Conservation (phyloP, 345 rosid genomes). For the Moricandia moricandioides region DNA sequence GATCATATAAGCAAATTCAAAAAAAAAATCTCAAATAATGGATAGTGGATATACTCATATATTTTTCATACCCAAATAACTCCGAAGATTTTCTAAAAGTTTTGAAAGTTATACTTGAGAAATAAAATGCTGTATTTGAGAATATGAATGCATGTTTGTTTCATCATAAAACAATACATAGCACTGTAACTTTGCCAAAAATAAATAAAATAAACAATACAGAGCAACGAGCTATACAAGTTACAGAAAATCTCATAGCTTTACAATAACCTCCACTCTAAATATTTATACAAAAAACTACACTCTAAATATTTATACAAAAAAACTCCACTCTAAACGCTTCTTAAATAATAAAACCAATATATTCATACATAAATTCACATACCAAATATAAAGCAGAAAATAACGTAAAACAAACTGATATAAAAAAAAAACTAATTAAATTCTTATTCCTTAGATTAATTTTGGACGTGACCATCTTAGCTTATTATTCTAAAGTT, state of each 20-base stretch:
- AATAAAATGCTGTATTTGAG: too few relatives aligned
- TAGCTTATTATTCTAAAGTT: conserved; percentile 19
- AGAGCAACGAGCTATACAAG: not conserved
- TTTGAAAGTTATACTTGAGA: too few relatives aligned
- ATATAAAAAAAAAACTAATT: not conserved
- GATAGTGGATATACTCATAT: too few relatives aligned
- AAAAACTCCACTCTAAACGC: not conserved
- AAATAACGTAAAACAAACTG: not conserved
- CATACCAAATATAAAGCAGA: not conserved
- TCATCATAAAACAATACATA: not conserved
- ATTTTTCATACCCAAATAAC: too few relatives aligned
- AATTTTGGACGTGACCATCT: not conserved
- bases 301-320: too few relatives aligned
- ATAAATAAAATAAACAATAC: too few relatives aligned
- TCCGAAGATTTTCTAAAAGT: too few relatives aligned
- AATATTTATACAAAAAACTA: too few relatives aligned
- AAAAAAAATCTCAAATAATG: too few relatives aligned
- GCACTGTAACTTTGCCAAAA: not conserved
- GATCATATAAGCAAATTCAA: too few relatives aligned
- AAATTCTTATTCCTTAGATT: conserved; percentile 4
- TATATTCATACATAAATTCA: not conserved
- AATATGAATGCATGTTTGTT: not conserved
- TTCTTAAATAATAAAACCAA: not conserved
- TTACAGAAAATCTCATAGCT: not conserved
- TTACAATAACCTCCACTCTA: not conserved